Conservation (phyloP, 768 basidiomycete genomes). For the Gyrodon lividus region DNA sequence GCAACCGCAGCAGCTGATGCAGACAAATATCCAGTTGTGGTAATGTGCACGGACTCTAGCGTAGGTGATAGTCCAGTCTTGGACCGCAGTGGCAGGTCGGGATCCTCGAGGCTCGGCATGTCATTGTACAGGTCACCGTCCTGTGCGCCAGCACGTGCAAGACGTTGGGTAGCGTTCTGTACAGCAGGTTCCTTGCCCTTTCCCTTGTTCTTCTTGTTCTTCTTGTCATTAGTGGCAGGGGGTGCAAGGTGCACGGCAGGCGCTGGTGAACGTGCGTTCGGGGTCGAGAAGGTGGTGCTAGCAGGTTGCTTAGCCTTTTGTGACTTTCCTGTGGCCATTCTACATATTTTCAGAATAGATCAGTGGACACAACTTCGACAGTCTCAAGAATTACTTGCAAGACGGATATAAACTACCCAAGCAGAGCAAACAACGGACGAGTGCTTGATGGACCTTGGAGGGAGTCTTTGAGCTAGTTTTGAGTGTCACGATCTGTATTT, state of each 20-base stretch:
- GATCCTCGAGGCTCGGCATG: constrained; percentile 25
- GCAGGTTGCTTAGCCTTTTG: constrained; percentile 25
- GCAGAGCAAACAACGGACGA: background rate
- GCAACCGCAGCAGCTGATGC: constrained; percentile 34
- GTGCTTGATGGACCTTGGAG: constrained; percentile 1
- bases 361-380: constrained; percentile 5
- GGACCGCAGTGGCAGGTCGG: constrained; percentile 16
- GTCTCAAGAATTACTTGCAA: constrained; percentile 12
- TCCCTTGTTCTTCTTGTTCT: constrained; percentile 47
- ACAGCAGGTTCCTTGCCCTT: constrained; percentile 34
- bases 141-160: background rate
- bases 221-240: constrained; percentile 29
- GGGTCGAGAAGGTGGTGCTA: constrained; percentile 4
- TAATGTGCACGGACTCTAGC: constrained; percentile 47
- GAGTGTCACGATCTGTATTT: constrained; percentile 15
- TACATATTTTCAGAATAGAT: constrained; percentile 18
- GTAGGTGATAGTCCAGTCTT: constrained; percentile 43
- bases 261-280: constrained; percentile 7
- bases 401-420: constrained; percentile 7
- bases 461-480: background rate
- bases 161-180: background rate
- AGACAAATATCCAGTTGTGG: constrained; percentile 45
- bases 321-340: constrained; percentile 30
- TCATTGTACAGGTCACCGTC: constrained; percentile 24
- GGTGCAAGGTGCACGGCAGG: constrained; percentile 11